Evolutionary conservation across 331 rosid genomes (phyloP).

Genomic region (Acacia pycnantha): DNA sequence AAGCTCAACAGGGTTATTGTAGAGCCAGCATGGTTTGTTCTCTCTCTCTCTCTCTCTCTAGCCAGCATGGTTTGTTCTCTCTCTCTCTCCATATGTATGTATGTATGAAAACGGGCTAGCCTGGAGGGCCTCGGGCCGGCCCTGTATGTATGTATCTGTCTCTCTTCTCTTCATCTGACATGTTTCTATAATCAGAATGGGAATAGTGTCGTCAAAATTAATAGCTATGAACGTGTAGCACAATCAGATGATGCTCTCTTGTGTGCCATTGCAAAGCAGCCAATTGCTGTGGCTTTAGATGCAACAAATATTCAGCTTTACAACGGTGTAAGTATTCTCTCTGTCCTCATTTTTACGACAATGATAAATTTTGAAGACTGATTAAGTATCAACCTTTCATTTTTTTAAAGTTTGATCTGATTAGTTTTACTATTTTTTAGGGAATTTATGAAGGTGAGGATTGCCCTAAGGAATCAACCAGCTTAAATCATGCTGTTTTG

Average conservation of each 20-base stretch:
- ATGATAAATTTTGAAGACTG: too few relatives aligned
- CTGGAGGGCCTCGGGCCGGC: too few relatives aligned
- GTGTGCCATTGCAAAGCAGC: slow-evolving; percentile 51
- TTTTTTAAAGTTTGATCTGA: background rate
- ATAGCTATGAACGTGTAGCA: background rate
- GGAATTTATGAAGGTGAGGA: slow-evolving; percentile 58
- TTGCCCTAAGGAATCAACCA: slow-evolving; percentile 35
- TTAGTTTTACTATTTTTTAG: slow-evolving; percentile 18
- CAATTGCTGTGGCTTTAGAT: slow-evolving; percentile 53
- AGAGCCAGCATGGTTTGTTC: slow-evolving; percentile 26
- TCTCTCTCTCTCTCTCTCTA: background rate
- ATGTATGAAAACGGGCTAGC: too few relatives aligned
- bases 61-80: too few relatives aligned
- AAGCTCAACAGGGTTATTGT: slow-evolving; percentile 37
- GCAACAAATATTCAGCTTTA: slow-evolving; percentile 54
- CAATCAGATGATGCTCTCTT: slow-evolving; percentile 43
- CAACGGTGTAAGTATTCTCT: slow-evolving; percentile 43
- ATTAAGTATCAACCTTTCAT: too few relatives aligned
- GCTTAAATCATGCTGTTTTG: slow-evolving; percentile 45
- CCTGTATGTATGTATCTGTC: too few relatives aligned
- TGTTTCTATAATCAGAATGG: background rate
- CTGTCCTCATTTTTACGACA: background rate
- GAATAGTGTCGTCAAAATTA: background rate
- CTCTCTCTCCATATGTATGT: too few relatives aligned
- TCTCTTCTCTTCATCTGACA: background rate